Percentiles rank a stretch among this genome's conserved stretches.
Conservation (phyloP, 306 rosid genomes). For the Quercus mongolica region DNA sequence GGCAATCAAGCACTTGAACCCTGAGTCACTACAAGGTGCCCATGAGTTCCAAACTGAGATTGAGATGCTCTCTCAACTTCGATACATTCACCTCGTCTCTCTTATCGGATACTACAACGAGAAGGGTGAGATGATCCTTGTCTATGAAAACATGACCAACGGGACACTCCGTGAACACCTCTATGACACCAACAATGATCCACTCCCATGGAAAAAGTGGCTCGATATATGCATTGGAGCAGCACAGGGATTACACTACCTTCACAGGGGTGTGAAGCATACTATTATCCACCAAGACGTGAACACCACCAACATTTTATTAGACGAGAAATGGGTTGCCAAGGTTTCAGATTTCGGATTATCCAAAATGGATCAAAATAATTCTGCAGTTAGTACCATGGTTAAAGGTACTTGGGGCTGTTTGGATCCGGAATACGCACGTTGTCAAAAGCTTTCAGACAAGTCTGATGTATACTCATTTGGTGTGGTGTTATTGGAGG, state of each 20-base stretch:
- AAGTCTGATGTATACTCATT: too few relatives aligned
- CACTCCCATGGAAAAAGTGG: constrained; percentile 26
- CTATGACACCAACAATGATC: neutral
- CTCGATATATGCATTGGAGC: constrained; percentile 26
- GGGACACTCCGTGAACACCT: constrained; percentile 15
- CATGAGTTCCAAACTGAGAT: constrained; percentile 44
- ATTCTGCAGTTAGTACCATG: too few relatives aligned
- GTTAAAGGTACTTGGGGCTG: too few relatives aligned
- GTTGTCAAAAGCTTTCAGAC: too few relatives aligned
- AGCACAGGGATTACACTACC: constrained; percentile 26
- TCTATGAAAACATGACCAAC: constrained; percentile 24
- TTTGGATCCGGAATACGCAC: too few relatives aligned
- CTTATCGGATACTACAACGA: constrained; percentile 22
- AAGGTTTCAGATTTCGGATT: too few relatives aligned
- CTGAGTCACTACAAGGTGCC: constrained; percentile 31
- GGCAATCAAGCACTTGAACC: constrained; percentile 20
- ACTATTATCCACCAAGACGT: neutral
- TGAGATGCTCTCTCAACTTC: constrained; percentile 43
- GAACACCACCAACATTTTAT: too few relatives aligned
- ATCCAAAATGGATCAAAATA: too few relatives aligned
- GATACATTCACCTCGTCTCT: constrained; percentile 28
- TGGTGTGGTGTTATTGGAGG: too few relatives aligned
- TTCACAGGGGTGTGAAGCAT: constrained; percentile 1
- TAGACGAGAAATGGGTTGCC: too few relatives aligned
- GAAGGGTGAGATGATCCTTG: constrained; percentile 18